Percentiles rank a stretch among this genome's conserved stretches.
These are phyloP conservation scores for Cairneyella variabilis DNA, from an alignment of 495 filamentous ascomycete genomes.

Conservation along the genomic window DNA sequence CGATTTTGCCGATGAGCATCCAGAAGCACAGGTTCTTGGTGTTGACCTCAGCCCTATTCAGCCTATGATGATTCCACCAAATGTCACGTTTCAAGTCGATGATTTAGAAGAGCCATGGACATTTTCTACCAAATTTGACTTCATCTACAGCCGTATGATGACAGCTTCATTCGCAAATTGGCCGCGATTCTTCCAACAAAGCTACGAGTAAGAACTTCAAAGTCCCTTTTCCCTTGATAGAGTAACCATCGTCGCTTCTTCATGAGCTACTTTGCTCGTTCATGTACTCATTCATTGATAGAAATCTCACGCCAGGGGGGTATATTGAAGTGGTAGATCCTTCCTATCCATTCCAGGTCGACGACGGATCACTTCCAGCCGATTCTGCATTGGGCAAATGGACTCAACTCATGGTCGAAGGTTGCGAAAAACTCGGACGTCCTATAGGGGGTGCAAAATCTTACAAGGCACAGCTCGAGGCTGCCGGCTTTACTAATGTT, in stretches of 20 bases:
- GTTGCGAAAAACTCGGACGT: slow-evolving; percentile 11
- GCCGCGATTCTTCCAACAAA: background rate
- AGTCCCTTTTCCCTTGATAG: slow-evolving; percentile 51
- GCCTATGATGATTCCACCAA: slow-evolving; percentile 43
- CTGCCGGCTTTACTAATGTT: slow-evolving; percentile 45
- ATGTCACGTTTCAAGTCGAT: slow-evolving; percentile 51
- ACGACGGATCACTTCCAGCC: slow-evolving; percentile 15
- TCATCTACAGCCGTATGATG: slow-evolving; percentile 49
- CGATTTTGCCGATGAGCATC: slow-evolving; percentile 33
- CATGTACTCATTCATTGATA: too few species aligned
- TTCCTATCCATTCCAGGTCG: slow-evolving; percentile 14
- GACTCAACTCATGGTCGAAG: slow-evolving; percentile 20
- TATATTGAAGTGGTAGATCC: slow-evolving; percentile 40
- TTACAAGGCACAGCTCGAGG: slow-evolving; percentile 20
- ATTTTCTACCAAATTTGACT: slow-evolving; percentile 43
- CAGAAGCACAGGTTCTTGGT: slow-evolving; percentile 34
- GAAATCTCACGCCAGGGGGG: slow-evolving; percentile 33
- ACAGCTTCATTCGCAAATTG: background rate
- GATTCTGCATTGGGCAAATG: slow-evolving; percentile 21
- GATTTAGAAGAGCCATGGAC: slow-evolving; percentile 53
- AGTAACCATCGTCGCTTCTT: slow-evolving; percentile 41
- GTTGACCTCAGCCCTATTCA: slow-evolving; percentile 52
- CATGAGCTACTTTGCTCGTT: background rate
- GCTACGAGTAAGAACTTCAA: slow-evolving; percentile 36
- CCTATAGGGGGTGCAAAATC: background rate